Conservation (phyloP, 108 stramenopile genomes). For the Epithemia pelagica region DNA sequence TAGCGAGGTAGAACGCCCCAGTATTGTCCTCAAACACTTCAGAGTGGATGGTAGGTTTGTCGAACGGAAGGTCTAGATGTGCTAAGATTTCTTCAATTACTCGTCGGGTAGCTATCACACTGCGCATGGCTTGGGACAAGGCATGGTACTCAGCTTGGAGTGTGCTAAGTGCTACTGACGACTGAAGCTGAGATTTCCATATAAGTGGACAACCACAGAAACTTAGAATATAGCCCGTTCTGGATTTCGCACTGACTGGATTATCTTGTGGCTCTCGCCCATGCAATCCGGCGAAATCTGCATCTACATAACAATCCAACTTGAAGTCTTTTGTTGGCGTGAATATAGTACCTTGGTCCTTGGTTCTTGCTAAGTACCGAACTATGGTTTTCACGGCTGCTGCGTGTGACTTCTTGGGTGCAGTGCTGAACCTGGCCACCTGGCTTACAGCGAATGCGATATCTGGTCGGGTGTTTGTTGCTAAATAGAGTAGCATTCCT, state of each 20-base stretch:
- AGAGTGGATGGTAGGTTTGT: background rate
- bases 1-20: conserved; percentile 9
- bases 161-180: conserved; percentile 31
- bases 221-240: conserved; percentile 39
- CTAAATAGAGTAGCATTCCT: conserved; percentile 40
- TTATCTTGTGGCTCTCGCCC: conserved; percentile 15
- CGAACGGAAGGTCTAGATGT: background rate
- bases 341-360: conserved; percentile 33
- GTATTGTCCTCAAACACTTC: conserved; percentile 35
- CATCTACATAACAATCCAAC: conserved; percentile 37
- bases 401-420: conserved; percentile 36
- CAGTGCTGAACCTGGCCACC: conserved; percentile 23
- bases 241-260: conserved; percentile 26
- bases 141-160: conserved; percentile 40
- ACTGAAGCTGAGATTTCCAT: conserved; percentile 38
- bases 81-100: conserved; percentile 12
- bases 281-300: conserved; percentile 38
- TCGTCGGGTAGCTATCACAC: conserved; percentile 26
- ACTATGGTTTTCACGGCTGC: conserved; percentile 39
- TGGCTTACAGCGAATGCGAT: conserved; percentile 40
- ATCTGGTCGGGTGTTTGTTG: conserved; percentile 34
- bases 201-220: conserved; percentile 28
- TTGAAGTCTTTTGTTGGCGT: conserved; percentile 11
- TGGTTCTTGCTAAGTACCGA: conserved; percentile 34
- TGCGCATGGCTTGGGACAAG: conserved; percentile 18